Conservation (phyloP, 192 early-diverging fungal species). For the Polychytrium aggregatum region DNA sequence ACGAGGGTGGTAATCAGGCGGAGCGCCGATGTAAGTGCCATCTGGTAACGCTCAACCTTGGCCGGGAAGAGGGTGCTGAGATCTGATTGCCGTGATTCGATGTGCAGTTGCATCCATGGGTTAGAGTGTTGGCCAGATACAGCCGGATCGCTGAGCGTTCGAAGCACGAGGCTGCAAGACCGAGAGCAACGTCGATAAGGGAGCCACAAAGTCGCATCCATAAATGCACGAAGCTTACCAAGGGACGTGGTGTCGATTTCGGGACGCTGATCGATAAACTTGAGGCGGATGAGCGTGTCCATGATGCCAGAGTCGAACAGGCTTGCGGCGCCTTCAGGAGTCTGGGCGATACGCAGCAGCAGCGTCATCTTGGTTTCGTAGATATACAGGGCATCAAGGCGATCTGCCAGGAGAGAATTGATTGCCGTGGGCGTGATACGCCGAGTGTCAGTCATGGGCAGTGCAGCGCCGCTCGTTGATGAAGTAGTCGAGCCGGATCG, state of each 20-base stretch:
- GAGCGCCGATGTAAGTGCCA: background rate
- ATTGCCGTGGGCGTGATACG: too few relatives aligned
- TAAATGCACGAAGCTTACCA: slow-evolving; percentile 6
- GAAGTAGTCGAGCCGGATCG: background rate
- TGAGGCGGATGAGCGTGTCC: slow-evolving; percentile 60
- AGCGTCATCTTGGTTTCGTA: slow-evolving; percentile 75
- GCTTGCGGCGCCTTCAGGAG: slow-evolving; percentile 60
- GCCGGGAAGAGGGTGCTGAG: slow-evolving; percentile 27
- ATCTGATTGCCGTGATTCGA: slow-evolving; percentile 8
- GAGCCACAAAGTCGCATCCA: background rate
- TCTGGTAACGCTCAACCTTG: slow-evolving; percentile 24
- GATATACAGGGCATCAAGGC: slow-evolving; percentile 54
- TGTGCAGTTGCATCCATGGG: slow-evolving; percentile 1
- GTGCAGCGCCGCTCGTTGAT: slow-evolving; percentile 3
- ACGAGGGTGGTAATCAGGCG: background rate
- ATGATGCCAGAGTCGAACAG: slow-evolving; percentile 69
- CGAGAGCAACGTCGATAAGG: background rate
- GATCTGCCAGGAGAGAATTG: too few relatives aligned
- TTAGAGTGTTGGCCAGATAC: background rate
- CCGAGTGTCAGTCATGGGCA: slow-evolving; percentile 10
- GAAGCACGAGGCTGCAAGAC: too few relatives aligned
- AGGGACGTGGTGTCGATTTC: slow-evolving; percentile 28
- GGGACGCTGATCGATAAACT: slow-evolving; percentile 60
- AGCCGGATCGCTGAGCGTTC: background rate
- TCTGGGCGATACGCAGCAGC: slow-evolving; percentile 66